Conservation (phyloP, 495 filamentous ascomycete genomes). For the Penicillium alfredii region DNA sequence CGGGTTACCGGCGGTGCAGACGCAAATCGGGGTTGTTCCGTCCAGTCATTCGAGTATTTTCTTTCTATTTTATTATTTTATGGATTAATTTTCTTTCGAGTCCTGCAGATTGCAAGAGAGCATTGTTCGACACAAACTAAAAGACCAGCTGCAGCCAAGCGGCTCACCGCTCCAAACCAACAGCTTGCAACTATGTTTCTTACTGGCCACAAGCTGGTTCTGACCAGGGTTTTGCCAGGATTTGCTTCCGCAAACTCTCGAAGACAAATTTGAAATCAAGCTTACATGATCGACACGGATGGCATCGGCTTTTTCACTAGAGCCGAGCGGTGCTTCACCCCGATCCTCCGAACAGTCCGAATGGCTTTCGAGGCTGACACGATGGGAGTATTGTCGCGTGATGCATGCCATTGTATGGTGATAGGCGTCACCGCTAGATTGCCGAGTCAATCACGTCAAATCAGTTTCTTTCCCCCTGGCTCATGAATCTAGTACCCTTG, state of each 20-base stretch:
- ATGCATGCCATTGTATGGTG: conserved; percentile 16
- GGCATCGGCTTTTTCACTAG: no score
- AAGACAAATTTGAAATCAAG: conserved; percentile 7
- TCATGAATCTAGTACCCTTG: no score
- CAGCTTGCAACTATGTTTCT: no score
- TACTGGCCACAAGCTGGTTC: no score
- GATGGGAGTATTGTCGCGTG: conserved; percentile 22
- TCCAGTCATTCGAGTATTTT: background rate
- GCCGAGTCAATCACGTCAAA: no score
- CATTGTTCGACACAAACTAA: conserved; percentile 3
- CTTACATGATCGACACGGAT: background rate
- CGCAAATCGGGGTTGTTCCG: conserved; percentile 12
- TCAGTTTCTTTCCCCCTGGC: no score
- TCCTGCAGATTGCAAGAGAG: no score
- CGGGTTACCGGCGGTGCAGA: conserved; percentile 26
- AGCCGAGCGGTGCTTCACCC: conserved; percentile 10
- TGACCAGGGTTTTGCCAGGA: no score
- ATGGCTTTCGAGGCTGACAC: conserved; percentile 34
- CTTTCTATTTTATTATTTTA: background rate
- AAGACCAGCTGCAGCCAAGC: conserved; percentile 19
- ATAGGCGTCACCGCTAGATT: conserved; percentile 4
- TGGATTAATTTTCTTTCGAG: no score
- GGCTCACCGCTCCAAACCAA: conserved; percentile 20
- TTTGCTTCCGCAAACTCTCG: no score
- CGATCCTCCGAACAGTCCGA: conserved; percentile 34